These are phyloP conservation scores for Ophiostoma populinum DNA, from an alignment of 2,329 filamentous ascomycete genomes.

Conservation along the genomic window DNA sequence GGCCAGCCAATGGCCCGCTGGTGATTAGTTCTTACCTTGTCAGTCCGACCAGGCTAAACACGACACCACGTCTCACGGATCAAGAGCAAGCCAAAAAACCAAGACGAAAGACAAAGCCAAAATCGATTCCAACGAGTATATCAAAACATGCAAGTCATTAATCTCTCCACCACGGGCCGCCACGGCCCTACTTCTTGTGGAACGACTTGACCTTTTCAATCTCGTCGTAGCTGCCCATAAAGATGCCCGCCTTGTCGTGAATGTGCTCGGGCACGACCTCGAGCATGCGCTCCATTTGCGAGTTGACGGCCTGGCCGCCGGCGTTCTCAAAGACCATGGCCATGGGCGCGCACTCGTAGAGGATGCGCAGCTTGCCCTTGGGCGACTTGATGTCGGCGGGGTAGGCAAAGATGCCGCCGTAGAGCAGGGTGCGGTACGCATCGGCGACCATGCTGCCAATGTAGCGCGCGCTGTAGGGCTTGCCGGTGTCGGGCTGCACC, in stretches of 20 bases:
- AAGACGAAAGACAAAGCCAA: not conserved
- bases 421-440: slow-evolving; percentile 86
- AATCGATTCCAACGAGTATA: not conserved
- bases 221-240: slow-evolving; percentile 87
- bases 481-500: slow-evolving; percentile 47
- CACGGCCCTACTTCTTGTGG: slow-evolving; percentile 35
- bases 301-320: slow-evolving; percentile 82
- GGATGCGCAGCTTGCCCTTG: slow-evolving; percentile 91
- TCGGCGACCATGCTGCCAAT: slow-evolving; percentile 98
- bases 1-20: no score
- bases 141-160: not conserved
- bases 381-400: slow-evolving; percentile 95
- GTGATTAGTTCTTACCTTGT: no score
- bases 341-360: slow-evolving; percentile 99
- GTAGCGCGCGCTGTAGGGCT: slow-evolving; percentile 89
- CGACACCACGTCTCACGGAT: no score
- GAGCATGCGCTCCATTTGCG: slow-evolving; percentile 80
- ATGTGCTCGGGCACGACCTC: slow-evolving; percentile 80
- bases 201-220: slow-evolving; percentile 85
- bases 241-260: slow-evolving; percentile 90
- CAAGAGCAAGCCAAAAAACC: not conserved
- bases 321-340: slow-evolving; percentile 98
- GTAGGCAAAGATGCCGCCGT: slow-evolving; percentile 95
- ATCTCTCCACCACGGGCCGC: not conserved
- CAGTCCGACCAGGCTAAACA: no score